These are phyloP conservation scores for Oryza longistaminata DNA, from an alignment of 176 grass and related monocot species.

Conservation along the genomic window DNA sequence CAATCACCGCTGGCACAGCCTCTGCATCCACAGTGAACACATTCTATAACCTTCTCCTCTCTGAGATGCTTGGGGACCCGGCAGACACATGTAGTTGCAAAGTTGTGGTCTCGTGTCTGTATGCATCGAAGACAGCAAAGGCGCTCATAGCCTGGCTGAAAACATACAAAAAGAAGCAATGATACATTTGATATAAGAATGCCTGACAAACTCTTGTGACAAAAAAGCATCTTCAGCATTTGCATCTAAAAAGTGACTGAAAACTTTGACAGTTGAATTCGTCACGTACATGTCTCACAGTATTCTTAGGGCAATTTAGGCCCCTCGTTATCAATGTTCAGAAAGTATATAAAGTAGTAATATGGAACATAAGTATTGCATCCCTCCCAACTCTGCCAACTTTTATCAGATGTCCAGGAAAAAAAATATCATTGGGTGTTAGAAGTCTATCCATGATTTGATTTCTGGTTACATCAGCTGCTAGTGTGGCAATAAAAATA, in stretches of 20 bases:
- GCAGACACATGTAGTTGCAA: slow-evolving; percentile 73
- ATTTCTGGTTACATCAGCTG: neutral
- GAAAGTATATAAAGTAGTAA: neutral
- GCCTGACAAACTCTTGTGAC: neutral
- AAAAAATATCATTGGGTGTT: neutral
- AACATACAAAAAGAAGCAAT: neutral
- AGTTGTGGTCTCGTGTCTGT: slow-evolving; percentile 83
- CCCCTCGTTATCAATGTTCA: neutral
- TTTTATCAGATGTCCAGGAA: neutral
- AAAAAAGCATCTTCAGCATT: neutral
- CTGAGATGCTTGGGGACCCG: slow-evolving; percentile 78
- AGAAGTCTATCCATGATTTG: neutral
- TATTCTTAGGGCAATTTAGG: neutral
- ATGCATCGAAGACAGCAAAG: slow-evolving; percentile 84
- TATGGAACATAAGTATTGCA: neutral
- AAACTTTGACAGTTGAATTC: neutral
- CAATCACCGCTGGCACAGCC: slow-evolving; percentile 77
- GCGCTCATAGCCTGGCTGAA: slow-evolving; percentile 72
- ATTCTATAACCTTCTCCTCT: slow-evolving; percentile 85
- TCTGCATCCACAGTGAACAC: slow-evolving; percentile 66
- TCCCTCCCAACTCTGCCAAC: neutral
- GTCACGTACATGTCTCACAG: neutral
- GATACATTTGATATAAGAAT: slow-evolving; percentile 5
- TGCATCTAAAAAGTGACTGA: neutral
- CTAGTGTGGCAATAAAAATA: neutral